Conservation (phyloP, 139 green algal species). For the Eudorina sp. region DNA sequence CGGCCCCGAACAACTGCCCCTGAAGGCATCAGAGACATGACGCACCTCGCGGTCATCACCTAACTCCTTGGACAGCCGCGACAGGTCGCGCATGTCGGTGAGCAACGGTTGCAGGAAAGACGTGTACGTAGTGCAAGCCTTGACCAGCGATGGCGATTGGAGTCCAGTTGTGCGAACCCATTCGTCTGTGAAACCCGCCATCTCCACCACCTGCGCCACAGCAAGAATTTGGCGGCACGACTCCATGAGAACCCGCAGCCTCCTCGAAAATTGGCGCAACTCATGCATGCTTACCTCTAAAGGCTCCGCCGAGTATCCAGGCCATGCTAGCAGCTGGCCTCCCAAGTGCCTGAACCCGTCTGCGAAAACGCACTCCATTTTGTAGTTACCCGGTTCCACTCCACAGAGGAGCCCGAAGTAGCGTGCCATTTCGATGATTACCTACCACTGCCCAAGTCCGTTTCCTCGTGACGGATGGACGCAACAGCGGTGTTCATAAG, state of each 20-base stretch:
- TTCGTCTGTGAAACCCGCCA: constrained; percentile 11
- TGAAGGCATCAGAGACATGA: too few species aligned
- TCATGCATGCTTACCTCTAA: constrained; percentile 6
- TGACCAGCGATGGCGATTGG: constrained; percentile 18
- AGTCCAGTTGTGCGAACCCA: constrained; percentile 37
- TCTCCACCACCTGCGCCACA: constrained; percentile 8
- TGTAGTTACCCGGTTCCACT: too few species aligned
- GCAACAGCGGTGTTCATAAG: not conserved
- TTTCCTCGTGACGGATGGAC: constrained; percentile 6
- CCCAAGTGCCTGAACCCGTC: constrained; percentile 3
- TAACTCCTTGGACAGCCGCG: constrained; percentile 8
- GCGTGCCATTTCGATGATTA: not conserved
- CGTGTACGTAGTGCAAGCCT: not conserved
- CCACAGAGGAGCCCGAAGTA: too few species aligned
- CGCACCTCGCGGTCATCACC: constrained; percentile 38
- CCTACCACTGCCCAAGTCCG: not conserved
- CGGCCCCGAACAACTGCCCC: too few species aligned
- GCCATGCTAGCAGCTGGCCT: constrained; percentile 20
- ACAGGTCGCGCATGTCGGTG: constrained; percentile 23
- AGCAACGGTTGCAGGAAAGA: constrained; percentile 22
- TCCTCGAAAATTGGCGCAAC: too few species aligned
- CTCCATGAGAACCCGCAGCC: not conserved
- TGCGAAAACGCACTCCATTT: not conserved
- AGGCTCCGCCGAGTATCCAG: not conserved
- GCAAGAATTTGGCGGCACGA: constrained; percentile 10